Conservation (phyloP, 768 basidiomycete species). For the Tricholoma sp. region DNA sequence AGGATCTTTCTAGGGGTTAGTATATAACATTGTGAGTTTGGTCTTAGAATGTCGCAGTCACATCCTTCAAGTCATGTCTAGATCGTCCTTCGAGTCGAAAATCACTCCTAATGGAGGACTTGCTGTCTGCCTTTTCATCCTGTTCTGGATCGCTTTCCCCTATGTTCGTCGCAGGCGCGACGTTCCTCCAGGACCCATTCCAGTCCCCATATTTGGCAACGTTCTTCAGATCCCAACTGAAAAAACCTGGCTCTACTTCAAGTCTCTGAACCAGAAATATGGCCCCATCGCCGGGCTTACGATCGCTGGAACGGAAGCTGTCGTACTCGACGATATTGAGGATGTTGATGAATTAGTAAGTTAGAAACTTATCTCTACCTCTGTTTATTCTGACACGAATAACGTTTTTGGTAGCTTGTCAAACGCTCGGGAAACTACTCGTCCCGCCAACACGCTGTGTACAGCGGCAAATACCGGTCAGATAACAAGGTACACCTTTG, state of each 20-base stretch:
- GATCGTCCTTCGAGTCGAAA: not conserved
- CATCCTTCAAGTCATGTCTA: not conserved
- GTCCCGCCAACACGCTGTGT: conserved; percentile 6
- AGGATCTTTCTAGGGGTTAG: no score
- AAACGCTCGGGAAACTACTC: conserved; percentile 10
- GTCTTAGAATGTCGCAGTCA: not conserved
- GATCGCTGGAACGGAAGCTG: conserved; percentile 6
- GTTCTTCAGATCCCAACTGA: conserved; percentile 8
- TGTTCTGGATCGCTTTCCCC: not conserved
- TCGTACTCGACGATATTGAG: conserved; percentile 6
- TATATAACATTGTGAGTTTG: not conserved
- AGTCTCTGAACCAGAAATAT: conserved; percentile 5
- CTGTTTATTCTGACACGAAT: not conserved
- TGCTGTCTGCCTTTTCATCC: not conserved
- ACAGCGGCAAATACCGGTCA: conserved; percentile 9
- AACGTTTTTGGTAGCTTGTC: not conserved
- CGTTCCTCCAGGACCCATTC: conserved; percentile 5
- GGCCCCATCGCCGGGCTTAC: conserved; percentile 8
- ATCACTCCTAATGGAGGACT: not conserved
- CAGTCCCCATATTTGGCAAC: conserved; percentile 7
- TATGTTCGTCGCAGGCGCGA: not conserved
- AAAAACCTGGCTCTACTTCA: conserved; percentile 9
- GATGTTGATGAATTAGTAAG: conserved; percentile 10
- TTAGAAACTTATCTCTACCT: not conserved
- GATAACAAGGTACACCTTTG: conserved; percentile 3